A percentile compares a stretch with the other conserved stretches of the same genome.
Conservation (phyloP, 129 eudicot genomes). For the Flaveria trinervia region DNA sequence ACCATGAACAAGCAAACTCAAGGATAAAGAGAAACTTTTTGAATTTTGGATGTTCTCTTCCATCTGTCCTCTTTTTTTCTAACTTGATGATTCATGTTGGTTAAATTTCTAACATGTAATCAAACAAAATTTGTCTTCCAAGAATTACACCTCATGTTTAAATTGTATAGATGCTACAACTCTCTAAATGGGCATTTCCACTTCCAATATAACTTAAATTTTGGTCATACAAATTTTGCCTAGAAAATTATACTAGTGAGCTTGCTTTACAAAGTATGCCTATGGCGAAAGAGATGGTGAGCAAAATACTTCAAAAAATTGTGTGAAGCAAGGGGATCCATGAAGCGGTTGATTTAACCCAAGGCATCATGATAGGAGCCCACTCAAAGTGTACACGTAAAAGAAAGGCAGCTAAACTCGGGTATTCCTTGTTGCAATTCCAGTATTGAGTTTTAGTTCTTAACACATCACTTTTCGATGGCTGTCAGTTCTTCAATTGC, state of each 20-base stretch:
- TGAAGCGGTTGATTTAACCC: no score
- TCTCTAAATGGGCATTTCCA: neutral
- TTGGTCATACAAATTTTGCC: neutral
- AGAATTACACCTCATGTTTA: neutral
- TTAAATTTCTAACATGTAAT: neutral
- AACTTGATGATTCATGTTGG: neutral
- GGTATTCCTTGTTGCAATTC: no score
- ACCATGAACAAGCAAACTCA: neutral
- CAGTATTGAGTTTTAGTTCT: no score
- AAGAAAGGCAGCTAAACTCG: no score
- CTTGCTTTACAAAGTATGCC: neutral
- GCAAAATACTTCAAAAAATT: no score
- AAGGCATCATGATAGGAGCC: no score
- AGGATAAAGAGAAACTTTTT: neutral
- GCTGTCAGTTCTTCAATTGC: no score
- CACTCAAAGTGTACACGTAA: no score
- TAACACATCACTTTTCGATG: no score
- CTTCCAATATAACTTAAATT: no score
- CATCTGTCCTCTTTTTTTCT: neutral
- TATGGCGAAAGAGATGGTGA: neutral
- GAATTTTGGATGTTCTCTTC: neutral
- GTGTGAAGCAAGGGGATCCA: no score
- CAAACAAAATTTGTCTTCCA: constrained; percentile 3
- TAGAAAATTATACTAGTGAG: neutral
- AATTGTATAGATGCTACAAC: constrained; percentile 4